phyloP scores from a whole-genome alignment of 441 rosid species.

The Jatropha multifida region DNA sequence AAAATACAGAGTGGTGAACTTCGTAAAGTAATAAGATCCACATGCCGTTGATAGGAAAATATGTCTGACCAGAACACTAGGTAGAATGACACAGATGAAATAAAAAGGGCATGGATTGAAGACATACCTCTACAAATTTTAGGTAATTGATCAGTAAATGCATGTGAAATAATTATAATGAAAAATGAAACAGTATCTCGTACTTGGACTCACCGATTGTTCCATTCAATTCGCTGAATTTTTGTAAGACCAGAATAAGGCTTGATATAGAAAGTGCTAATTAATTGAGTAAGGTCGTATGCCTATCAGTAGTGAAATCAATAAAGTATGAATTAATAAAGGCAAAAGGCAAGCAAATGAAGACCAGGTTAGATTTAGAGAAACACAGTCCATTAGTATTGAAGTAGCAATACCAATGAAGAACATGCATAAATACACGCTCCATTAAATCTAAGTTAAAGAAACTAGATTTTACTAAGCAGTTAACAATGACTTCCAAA shows the following conservation, averaged over 20 bases:
- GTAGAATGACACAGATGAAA: conserved; percentile 35
- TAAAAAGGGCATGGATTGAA: conserved; percentile 37
- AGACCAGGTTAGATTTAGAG: background rate
- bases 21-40: conserved; percentile 27
- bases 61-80: conserved; percentile 41
- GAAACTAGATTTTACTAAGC: background rate
- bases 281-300: conserved; percentile 41
- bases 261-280: conserved; percentile 45
- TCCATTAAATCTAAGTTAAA: background rate
- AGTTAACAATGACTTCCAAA: background rate
- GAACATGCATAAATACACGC: conserved; percentile 6
- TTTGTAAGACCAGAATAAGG: conserved; percentile 41
- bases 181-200: background rate
- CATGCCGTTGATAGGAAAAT: conserved; percentile 26
- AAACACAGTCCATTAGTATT: conserved; percentile 9
- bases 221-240: conserved; percentile 47
- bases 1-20: conserved; percentile 34
- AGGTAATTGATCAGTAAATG: background rate
- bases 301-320: conserved; percentile 29
- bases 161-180: background rate
- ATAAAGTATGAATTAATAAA: conserved; percentile 36
- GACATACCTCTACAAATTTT: conserved; percentile 49
- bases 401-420: conserved; percentile 34
- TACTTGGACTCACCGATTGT: conserved; percentile 37
- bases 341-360: conserved; percentile 27